Evolutionary conservation across 495 filamentous ascomycete species (phyloP).

Genomic region (Barbatosphaeria neglecta): DNA sequence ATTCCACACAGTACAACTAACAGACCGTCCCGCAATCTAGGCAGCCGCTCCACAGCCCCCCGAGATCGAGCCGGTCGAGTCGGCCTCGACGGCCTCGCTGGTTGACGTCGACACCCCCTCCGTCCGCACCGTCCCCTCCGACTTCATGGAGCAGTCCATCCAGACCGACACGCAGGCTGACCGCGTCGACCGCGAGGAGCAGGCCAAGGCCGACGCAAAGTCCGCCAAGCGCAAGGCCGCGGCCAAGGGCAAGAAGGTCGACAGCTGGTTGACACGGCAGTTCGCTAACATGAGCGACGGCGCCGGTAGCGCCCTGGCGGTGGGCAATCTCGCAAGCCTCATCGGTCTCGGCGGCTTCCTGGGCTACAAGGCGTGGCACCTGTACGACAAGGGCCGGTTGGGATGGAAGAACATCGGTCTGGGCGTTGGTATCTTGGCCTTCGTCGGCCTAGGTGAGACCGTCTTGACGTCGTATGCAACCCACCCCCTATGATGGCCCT

Average conservation of each 20-base stretch:
- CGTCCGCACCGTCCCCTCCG: conserved; percentile 55
- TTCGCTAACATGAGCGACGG: conserved; percentile 21
- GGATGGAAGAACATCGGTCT: conserved; percentile 59
- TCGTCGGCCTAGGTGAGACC: conserved; percentile 28
- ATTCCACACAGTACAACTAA: conserved; percentile 2
- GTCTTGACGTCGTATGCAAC: conserved; percentile 24
- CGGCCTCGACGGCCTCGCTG: conserved; percentile 46
- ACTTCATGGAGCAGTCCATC: conserved; percentile 50
- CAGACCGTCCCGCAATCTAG: conserved; percentile 13
- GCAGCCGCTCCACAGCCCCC: conserved; percentile 55
- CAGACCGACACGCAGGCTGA: conserved; percentile 65
- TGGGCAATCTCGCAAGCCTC: conserved; percentile 27
- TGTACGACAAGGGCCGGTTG: conserved; percentile 53
- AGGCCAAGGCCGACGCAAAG: conserved; percentile 16
- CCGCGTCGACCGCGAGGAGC: conserved; percentile 44
- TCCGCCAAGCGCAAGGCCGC: conserved; percentile 33
- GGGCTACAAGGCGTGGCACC: conserved; percentile 32
- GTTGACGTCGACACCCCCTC: conserved; percentile 69
- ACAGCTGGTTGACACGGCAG: conserved; percentile 23
- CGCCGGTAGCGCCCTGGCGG: conserved; percentile 20
- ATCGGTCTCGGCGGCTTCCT: conserved; percentile 33
- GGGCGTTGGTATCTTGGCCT: conserved; percentile 40
- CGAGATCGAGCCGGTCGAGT: conserved; percentile 47
- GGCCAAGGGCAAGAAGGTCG: conserved; percentile 32
- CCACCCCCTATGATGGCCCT: too few relatives aligned